Conservation (phyloP, 129 eudicot species). For the Kitagawia praeruptora region DNA sequence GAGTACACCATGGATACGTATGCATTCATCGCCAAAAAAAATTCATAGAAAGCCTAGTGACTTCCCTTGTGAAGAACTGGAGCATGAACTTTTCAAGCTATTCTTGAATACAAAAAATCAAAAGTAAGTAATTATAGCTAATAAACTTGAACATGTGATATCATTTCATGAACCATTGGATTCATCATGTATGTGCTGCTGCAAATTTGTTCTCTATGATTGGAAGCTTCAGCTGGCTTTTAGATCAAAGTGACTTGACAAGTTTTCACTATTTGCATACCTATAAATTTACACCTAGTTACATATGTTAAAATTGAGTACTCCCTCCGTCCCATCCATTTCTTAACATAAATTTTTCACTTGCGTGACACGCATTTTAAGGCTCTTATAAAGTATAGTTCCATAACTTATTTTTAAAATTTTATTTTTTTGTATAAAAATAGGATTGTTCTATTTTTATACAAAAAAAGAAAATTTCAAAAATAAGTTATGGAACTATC, state of each 20-base stretch:
- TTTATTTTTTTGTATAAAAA: no score
- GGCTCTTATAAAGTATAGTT: no score
- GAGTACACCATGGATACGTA: slow-evolving; percentile 55
- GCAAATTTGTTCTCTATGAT: not conserved
- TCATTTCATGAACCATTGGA: not conserved
- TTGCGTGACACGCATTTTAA: no score
- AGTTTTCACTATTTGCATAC: not conserved
- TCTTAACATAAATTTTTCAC: no score
- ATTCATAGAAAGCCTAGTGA: slow-evolving; percentile 41
- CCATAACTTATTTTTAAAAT: no score
- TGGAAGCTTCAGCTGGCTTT: not conserved
- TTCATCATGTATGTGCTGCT: not conserved
- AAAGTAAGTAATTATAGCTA: slow-evolving; percentile 30
- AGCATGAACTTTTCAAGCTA: slow-evolving; percentile 36
- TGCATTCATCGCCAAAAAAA: slow-evolving; percentile 25
- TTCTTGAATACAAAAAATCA: slow-evolving; percentile 42
- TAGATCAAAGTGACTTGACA: no score
- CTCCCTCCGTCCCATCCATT: no score
- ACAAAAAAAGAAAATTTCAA: no score
- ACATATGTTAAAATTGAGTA: not conserved
- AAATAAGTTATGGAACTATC: no score
- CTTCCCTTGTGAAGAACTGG: slow-evolving; percentile 41
- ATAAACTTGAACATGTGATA: not conserved
- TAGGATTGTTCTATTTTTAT: no score
- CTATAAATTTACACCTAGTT: not conserved